phyloP scores from a whole-genome alignment of 306 rosid species.

The Quercus glauca region DNA sequence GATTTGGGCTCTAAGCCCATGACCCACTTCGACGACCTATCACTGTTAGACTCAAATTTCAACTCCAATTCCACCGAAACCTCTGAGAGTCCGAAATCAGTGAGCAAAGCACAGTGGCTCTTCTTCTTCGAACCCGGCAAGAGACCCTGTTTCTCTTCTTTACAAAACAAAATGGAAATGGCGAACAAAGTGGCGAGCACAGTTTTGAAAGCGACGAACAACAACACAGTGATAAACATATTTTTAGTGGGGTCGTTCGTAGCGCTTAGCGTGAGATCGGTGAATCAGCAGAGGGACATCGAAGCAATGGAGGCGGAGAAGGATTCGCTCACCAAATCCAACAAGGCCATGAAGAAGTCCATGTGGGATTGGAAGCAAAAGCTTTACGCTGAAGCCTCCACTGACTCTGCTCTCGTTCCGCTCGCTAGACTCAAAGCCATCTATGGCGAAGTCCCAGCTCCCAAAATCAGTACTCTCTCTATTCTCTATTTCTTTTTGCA shows the following conservation, averaged over 20 bases:
- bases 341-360: conserved; percentile 60
- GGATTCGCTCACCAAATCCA: conserved; percentile 53
- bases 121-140: not conserved
- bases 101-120: too few species aligned
- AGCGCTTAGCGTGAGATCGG: conserved; percentile 46
- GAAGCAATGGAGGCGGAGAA: conserved; percentile 72
- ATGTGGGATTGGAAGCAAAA: conserved; percentile 87
- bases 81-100: too few species aligned
- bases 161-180: conserved; percentile 43
- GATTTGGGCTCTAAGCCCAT: too few species aligned
- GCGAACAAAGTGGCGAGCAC: conserved; percentile 42
- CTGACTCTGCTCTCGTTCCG: conserved; percentile 52
- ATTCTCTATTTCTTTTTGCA: not conserved
- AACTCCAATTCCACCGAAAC: too few species aligned
- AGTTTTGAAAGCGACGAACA: conserved; percentile 46
- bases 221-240: conserved; percentile 50
- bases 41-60: too few species aligned
- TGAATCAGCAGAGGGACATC: conserved; percentile 55
- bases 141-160: not conserved
- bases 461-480: conserved; percentile 48
- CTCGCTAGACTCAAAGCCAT: conserved; percentile 61
- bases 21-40: too few species aligned
- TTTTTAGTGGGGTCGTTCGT: conserved; percentile 50
- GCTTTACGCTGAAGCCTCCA: conserved; percentile 59
- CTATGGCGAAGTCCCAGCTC: conserved; percentile 55